Base-by-base conservation (phyloP, 805 yeast species). In the Candida arabinofermentans region DNA sequence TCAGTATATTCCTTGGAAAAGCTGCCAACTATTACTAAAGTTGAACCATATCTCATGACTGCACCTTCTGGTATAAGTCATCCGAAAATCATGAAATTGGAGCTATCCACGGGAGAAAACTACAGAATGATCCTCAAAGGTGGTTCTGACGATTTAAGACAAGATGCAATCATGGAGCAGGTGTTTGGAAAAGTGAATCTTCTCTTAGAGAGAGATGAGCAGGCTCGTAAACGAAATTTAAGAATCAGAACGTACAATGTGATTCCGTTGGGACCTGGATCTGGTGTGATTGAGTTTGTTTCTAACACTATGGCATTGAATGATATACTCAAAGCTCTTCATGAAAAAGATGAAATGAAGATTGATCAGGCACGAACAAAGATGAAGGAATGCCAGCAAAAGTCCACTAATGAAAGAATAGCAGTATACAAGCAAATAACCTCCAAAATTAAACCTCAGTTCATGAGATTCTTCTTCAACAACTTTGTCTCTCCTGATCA, bases 131-230 rank as follows among this genome's bases (percentile, higher is more conserved):
- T 93, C 16, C 65, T 90, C 49, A 93, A 93, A 58, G 87, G 87
- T 21, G 89, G 95, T 5, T 74, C 86, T 8, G 99, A 93, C 64
- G 99, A 93, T 63, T 66, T 93, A 39, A 69, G 98, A 39, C 99
- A 95, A 63, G 99, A 93, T 64, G 86, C 96, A 0, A 87, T 93
- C 42, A 95, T 93, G 99, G 95, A 91, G 59, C 98, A 93, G 58
- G 98, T 91, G 1, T 93, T 95, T 61, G 83, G 75, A 17, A 86
- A 89, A 54, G 96, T 89, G 13, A 89, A 90, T 55, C 62, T 69
- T 12, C 74, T 88, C 27, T 71, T 91, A 41, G 59, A 51, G 9
- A 66, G 66, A 19, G 79, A 86, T 54, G 70, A 71, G 39, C 76
- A 75, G 24, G 71, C 91, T 0, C 59, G 80, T 21, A 71, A 65